Conservation (phyloP, 2,329 filamentous ascomycete species). For the Trichophyton rubrum region DNA sequence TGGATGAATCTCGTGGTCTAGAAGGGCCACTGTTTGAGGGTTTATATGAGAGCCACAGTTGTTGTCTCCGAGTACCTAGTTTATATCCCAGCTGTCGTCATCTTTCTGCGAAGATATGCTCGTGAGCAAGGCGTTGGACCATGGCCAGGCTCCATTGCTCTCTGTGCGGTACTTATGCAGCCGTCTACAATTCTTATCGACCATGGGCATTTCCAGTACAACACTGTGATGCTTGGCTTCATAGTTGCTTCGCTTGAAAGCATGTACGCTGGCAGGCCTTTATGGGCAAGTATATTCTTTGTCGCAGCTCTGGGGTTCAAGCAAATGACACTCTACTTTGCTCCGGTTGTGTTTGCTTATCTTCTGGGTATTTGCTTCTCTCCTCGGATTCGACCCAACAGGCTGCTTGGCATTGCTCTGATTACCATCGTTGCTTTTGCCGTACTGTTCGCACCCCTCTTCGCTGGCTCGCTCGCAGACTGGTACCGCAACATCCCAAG, state of each 20-base stretch:
- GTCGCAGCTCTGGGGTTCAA: conserved; percentile 92
- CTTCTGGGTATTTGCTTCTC: conserved; percentile 76
- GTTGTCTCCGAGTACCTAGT: conserved; percentile 81
- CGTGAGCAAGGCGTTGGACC: conserved; percentile 61
- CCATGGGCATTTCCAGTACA: conserved; percentile 95
- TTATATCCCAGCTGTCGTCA: conserved; percentile 72
- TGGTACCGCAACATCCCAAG: conserved; percentile 50
- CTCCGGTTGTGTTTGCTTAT: conserved; percentile 83
- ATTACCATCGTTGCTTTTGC: conserved; percentile 62
- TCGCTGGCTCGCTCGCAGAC: conserved; percentile 60
- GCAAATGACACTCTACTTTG: conserved; percentile 98
- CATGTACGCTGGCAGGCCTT: conserved; percentile 67
- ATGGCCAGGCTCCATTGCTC: conserved; percentile 73
- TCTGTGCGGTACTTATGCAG: conserved; percentile 85
- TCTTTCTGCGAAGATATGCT: conserved; percentile 73
- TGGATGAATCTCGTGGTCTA: conserved; percentile 67
- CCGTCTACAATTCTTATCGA: conserved; percentile 83
- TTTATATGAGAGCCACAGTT: conserved; percentile 92
- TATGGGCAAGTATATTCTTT: conserved; percentile 90
- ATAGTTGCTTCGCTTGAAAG: conserved; percentile 77
- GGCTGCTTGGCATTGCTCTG: conserved; percentile 62
- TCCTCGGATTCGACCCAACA: conserved; percentile 53
- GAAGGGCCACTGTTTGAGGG: conserved; percentile 69
- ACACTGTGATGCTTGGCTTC: conserved; percentile 94
- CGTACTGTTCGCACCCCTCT: conserved; percentile 60